Conservation (phyloP, 2,329 filamentous ascomycete species). For the Epicoccum sorghinum region DNA sequence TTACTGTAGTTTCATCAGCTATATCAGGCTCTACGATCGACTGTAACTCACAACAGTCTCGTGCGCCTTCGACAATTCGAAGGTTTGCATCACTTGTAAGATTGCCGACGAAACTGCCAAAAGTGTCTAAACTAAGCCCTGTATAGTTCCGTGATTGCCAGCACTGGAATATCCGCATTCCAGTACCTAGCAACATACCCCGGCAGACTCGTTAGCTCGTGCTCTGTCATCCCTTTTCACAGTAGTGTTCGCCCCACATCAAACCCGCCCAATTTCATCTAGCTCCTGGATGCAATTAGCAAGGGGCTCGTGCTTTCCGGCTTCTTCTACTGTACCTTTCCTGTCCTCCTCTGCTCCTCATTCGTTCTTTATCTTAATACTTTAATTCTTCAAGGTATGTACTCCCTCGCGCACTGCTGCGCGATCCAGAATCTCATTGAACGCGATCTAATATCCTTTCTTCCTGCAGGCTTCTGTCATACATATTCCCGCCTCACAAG, state of each 20-base stretch:
- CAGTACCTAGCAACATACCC: slow-evolving; percentile 50
- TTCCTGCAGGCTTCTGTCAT: slow-evolving; percentile 44
- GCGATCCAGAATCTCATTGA: slow-evolving; percentile 11
- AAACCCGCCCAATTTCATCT: slow-evolving; percentile 46
- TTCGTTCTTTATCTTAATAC: slow-evolving; percentile 53
- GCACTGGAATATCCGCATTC: slow-evolving; percentile 51
- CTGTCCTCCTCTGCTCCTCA: slow-evolving; percentile 40
- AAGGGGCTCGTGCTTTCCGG: slow-evolving; percentile 45
- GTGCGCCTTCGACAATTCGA: slow-evolving; percentile 24
- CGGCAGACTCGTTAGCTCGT: slow-evolving; percentile 62
- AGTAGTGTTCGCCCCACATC: slow-evolving; percentile 42
- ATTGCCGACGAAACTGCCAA: not conserved
- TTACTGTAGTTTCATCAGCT: slow-evolving; percentile 15
- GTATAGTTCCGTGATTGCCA: slow-evolving; percentile 45
- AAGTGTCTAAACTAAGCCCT: slow-evolving; percentile 32
- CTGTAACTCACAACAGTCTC: slow-evolving; percentile 22
- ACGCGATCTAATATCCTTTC: slow-evolving; percentile 23
- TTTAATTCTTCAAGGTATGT: slow-evolving; percentile 57
- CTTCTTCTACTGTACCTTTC: slow-evolving; percentile 42
- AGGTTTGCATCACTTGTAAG: slow-evolving; percentile 34
- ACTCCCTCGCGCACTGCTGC: slow-evolving; percentile 27
- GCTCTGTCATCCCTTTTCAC: slow-evolving; percentile 54
- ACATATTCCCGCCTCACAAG: slow-evolving; percentile 44
- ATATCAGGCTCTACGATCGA: slow-evolving; percentile 21
- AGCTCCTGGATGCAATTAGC: slow-evolving; percentile 53